Evolutionary conservation across 1,139 yeast genomes (phyloP).

Genomic region (Debaryomyces fabryi): DNA sequence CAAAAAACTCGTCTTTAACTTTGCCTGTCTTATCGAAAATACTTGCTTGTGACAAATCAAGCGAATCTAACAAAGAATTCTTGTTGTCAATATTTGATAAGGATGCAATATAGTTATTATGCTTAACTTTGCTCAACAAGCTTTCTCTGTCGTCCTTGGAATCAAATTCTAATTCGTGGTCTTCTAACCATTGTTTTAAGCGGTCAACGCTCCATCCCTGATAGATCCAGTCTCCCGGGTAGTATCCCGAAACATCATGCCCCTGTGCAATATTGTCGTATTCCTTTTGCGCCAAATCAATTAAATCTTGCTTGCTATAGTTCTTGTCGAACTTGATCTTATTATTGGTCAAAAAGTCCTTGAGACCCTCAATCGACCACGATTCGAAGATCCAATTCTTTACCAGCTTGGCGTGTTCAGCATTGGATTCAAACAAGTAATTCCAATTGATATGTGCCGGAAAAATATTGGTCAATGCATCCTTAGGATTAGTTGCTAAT

Average conservation of each 20-base stretch:
- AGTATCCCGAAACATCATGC: slow-evolving; percentile 43
- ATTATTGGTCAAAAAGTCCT: slow-evolving; percentile 36
- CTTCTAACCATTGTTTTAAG: slow-evolving; percentile 48
- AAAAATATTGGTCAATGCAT: slow-evolving; percentile 17
- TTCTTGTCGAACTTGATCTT: slow-evolving; percentile 32
- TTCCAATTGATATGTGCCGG: slow-evolving; percentile 21
- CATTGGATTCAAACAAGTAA: slow-evolving; percentile 16
- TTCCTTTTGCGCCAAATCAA: slow-evolving; percentile 37
- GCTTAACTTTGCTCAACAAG: slow-evolving; percentile 44
- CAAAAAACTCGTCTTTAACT: slow-evolving; percentile 47
- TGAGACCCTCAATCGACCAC: slow-evolving; percentile 45
- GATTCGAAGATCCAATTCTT: slow-evolving; percentile 50
- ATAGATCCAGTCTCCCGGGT: slow-evolving; percentile 56
- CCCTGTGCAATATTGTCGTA: slow-evolving; percentile 39
- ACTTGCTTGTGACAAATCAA: slow-evolving; percentile 36
- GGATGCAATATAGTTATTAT: slow-evolving; percentile 44
- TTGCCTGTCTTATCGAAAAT: slow-evolving; percentile 44
- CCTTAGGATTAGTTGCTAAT: slow-evolving; percentile 21
- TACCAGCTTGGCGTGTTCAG: not conserved
- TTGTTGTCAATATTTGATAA: slow-evolving; percentile 36
- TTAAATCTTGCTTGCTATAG: slow-evolving; percentile 35
- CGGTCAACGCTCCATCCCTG: slow-evolving; percentile 47
- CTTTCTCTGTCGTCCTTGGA: slow-evolving; percentile 42
- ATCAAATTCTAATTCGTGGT: slow-evolving; percentile 46
- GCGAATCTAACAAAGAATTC: slow-evolving; percentile 38